Evolutionary conservation across 495 filamentous ascomycete genomes (phyloP).

Genomic region (Halenospora varia): DNA sequence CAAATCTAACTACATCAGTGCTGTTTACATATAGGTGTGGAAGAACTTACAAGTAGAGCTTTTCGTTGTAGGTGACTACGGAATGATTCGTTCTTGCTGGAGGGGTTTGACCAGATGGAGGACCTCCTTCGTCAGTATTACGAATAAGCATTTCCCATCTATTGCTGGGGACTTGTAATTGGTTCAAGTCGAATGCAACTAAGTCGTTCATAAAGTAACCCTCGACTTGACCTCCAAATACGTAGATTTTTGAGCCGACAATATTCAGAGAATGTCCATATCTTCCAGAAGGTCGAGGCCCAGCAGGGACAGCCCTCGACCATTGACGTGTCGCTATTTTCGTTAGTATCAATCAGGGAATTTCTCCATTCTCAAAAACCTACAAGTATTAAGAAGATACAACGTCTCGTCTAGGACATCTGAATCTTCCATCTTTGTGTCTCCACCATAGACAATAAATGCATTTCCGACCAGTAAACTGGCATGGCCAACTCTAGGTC

Average conservation of each 20-base stretch:
- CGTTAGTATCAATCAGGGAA: slow-evolving; percentile 11
- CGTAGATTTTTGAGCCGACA: slow-evolving; percentile 89
- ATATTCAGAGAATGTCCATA: slow-evolving; percentile 98
- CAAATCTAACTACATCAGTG: slow-evolving; percentile 59
- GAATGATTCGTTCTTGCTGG: slow-evolving; percentile 94
- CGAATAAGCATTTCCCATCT: slow-evolving; percentile 88
- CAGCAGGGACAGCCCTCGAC: slow-evolving; percentile 85
- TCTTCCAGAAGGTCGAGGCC: slow-evolving; percentile 77
- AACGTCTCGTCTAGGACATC: slow-evolving; percentile 92
- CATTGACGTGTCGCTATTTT: slow-evolving; percentile 87
- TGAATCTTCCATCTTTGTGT: slow-evolving; percentile 91
- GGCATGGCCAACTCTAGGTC: slow-evolving; percentile 91
- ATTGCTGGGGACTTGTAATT: slow-evolving; percentile 80
- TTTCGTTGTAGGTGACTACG: slow-evolving; percentile 87
- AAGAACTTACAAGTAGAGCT: slow-evolving; percentile 78
- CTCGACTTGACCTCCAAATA: slow-evolving; percentile 97
- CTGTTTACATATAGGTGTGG: background rate
- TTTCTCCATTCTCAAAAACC: too few species aligned
- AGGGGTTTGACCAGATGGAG: slow-evolving; percentile 65
- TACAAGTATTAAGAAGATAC: slow-evolving; percentile 97
- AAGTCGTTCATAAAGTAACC: slow-evolving; percentile 97
- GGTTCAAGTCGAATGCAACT: slow-evolving; percentile 94
- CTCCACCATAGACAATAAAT: slow-evolving; percentile 98
- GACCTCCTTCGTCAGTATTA: slow-evolving; percentile 66
- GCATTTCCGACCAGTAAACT: slow-evolving; percentile 96